Conservation (phyloP, 305 asterid species). For the Fraxinus velutina region DNA sequence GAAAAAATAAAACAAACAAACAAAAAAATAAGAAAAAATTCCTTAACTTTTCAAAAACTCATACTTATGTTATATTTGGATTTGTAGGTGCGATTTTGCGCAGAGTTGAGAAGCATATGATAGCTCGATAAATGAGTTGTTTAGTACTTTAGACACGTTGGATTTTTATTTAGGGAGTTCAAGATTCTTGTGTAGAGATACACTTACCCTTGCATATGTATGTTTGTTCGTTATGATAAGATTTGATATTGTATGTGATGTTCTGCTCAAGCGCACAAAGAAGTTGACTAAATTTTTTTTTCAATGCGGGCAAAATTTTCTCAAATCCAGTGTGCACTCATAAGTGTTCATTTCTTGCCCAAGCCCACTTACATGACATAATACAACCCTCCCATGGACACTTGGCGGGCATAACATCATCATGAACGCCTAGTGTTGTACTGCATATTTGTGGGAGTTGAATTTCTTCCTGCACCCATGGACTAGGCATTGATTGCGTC, state of each 20-base stretch:
- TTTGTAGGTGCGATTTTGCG: slow-evolving; percentile 26
- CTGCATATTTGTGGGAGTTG: neutral
- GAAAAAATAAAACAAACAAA: too few species aligned
- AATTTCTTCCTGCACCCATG: neutral
- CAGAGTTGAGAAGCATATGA: slow-evolving; percentile 84
- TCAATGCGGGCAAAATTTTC: too few species aligned
- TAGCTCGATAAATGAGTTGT: slow-evolving; percentile 51
- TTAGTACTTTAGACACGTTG: slow-evolving; percentile 48
- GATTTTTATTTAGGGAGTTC: slow-evolving; percentile 56
- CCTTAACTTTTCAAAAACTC: too few species aligned
- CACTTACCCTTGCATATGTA: slow-evolving; percentile 70
- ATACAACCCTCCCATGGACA: neutral
- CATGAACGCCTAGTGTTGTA: neutral
- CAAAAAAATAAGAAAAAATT: too few species aligned
- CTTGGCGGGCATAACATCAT: neutral
- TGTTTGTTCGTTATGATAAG: slow-evolving; percentile 81
- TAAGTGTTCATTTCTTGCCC: neutral
- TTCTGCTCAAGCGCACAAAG: slow-evolving; percentile 87
- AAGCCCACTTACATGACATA: neutral
- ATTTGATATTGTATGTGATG: slow-evolving; percentile 74
- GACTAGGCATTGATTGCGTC: neutral
- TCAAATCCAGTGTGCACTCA: neutral
- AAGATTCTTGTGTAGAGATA: slow-evolving; percentile 69
- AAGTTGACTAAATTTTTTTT: slow-evolving; percentile 50
- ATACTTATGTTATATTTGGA: too few species aligned